Evolutionary conservation across 768 basidiomycete species (phyloP).

Genomic region (Amanita subjunquillea): DNA sequence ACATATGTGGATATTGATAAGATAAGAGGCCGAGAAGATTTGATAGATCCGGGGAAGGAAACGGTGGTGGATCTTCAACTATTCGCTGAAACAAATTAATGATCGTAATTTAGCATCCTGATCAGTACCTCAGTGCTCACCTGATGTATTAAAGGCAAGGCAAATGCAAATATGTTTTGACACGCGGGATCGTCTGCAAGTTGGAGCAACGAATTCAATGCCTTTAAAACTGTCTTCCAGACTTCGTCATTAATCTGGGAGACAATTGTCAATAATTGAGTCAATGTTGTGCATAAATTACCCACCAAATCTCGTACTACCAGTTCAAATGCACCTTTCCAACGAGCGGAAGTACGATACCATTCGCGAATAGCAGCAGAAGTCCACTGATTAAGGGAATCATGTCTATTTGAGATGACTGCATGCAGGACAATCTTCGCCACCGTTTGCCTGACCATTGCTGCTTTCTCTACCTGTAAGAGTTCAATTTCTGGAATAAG

Average conservation of each 20-base stretch:
- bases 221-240: slow-evolving; percentile 31
- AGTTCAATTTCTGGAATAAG: slow-evolving; percentile 26
- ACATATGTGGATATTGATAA: slow-evolving; percentile 43
- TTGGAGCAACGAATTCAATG: slow-evolving; percentile 32
- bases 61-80: slow-evolving; percentile 39
- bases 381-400: slow-evolving; percentile 20
- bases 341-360: slow-evolving; percentile 26
- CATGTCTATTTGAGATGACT: slow-evolving; percentile 16
- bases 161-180: slow-evolving; percentile 24
- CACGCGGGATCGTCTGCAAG: slow-evolving; percentile 38
- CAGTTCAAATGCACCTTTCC: slow-evolving; percentile 32
- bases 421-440: slow-evolving; percentile 10
- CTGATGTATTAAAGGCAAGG: slow-evolving; percentile 33
- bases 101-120: background rate
- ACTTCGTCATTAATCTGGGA: slow-evolving; percentile 25
- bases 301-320: slow-evolving; percentile 32
- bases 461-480: background rate
- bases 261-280: background rate
- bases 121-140: background rate
- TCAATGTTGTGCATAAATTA: background rate
- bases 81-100: slow-evolving; percentile 32
- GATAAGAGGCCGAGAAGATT: slow-evolving; percentile 43
- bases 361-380: slow-evolving; percentile 23
- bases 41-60: slow-evolving; percentile 35
- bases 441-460: slow-evolving; percentile 7